Conservation (phyloP, 176 grass and related monocot genomes). For the Eleusine indica region DNA sequence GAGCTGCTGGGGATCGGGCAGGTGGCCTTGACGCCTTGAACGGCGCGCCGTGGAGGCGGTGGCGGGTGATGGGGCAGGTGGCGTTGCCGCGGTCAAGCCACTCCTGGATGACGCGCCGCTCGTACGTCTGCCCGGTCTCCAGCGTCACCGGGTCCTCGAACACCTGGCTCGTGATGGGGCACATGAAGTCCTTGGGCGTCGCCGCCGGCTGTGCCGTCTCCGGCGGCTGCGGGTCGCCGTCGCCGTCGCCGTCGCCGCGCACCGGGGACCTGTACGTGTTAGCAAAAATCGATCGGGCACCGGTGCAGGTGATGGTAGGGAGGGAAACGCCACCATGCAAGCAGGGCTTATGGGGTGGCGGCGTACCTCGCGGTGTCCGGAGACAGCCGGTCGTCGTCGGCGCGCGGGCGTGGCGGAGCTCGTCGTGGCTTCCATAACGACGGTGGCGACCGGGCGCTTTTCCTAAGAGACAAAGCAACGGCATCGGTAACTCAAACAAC, state of each 20-base stretch:
- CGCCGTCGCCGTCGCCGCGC: background rate
- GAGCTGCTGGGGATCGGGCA: conserved; percentile 16
- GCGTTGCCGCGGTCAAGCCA: conserved; percentile 65
- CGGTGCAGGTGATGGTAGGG: too few relatives aligned
- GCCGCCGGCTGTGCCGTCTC: background rate
- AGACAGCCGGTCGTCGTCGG: too few relatives aligned
- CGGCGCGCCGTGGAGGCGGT: conserved; percentile 48
- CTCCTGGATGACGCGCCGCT: conserved; percentile 74
- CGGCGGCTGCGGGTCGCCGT: background rate
- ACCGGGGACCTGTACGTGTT: background rate
- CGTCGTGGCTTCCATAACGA: too few relatives aligned
- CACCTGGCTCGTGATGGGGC: conserved; percentile 67
- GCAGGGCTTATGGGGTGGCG: too few relatives aligned
- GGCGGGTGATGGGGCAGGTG: conserved; percentile 78
- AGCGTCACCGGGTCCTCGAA: conserved; percentile 82
- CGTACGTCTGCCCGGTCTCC: conserved; percentile 74
- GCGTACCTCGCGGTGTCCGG: too few relatives aligned
- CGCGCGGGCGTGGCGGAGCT: too few relatives aligned
- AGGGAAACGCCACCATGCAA: too few relatives aligned
- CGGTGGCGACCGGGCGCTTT: too few relatives aligned
- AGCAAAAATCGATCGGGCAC: too few relatives aligned
- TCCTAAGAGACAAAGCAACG: too few relatives aligned
- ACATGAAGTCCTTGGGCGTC: conserved; percentile 77
- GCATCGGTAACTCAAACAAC: too few relatives aligned
- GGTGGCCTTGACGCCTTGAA: conserved; percentile 55